Conservation (phyloP, 768 basidiomycete genomes). For the Lactifluus subvellereus region DNA sequence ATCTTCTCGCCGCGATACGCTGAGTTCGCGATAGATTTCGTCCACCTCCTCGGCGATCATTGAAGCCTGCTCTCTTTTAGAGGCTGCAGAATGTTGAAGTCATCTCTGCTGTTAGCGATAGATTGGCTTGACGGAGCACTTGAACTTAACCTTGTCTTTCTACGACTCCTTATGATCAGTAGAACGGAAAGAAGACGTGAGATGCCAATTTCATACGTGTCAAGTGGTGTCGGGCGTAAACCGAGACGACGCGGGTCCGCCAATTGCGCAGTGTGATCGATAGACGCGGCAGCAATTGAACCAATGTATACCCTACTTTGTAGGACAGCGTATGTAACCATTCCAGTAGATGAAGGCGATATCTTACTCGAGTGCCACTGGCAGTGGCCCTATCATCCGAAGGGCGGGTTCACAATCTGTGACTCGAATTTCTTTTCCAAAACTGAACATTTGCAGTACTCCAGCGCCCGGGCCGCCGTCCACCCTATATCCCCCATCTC, state of each 20-base stretch:
- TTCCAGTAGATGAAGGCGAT: neutral
- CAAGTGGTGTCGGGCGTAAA: neutral
- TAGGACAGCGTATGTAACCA: neutral
- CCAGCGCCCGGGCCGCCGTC: neutral
- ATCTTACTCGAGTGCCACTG: neutral
- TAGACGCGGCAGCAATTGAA: neutral
- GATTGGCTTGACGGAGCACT: neutral
- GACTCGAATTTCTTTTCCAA: neutral
- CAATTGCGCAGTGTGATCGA: neutral
- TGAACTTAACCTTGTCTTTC: neutral
- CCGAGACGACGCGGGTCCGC: neutral
- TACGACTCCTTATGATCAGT: neutral
- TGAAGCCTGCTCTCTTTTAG: slow-evolving; percentile 18
- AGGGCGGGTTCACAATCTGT: neutral
- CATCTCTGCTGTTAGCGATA: neutral
- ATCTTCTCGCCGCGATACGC: neutral
- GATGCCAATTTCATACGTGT: neutral
- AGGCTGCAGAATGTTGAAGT: neutral
- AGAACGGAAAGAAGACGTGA: neutral
- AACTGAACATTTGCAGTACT: neutral
- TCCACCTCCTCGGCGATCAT: slow-evolving; percentile 11
- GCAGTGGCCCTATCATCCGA: neutral
- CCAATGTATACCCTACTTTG: neutral
- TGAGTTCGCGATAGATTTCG: slow-evolving; percentile 5
- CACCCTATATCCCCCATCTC: neutral